phyloP scores from a whole-genome alignment of 1,139 yeast species.

The Zygotorulaspora mrakii region DNA sequence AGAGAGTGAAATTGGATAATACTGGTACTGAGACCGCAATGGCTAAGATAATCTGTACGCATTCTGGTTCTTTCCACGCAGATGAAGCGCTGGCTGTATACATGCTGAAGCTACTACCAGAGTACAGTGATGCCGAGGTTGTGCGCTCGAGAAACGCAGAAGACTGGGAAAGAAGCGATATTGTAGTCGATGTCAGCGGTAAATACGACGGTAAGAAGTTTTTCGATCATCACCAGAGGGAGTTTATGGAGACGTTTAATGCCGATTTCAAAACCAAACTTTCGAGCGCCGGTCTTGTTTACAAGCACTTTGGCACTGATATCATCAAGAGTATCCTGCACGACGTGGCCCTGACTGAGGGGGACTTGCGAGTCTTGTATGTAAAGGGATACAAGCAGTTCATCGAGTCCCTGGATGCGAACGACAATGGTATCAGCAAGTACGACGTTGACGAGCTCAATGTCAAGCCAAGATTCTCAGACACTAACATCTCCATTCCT shows the following conservation, averaged over 20 bases:
- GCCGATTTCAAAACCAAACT: conserved; percentile 65
- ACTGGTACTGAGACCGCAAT: conserved; percentile 10
- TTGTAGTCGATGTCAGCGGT: conserved; percentile 95
- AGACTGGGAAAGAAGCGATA: conserved; percentile 82
- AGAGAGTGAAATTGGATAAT: conserved; percentile 26
- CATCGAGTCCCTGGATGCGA: conserved; percentile 90
- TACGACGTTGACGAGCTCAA: conserved; percentile 49
- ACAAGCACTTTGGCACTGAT: conserved; percentile 87
- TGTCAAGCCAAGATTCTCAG: conserved; percentile 47
- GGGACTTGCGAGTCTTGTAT: conserved; percentile 59
- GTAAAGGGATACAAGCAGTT: conserved; percentile 77
- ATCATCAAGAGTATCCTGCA: conserved; percentile 51
- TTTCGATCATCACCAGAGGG: conserved; percentile 96
- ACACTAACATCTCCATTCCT: conserved; percentile 69
- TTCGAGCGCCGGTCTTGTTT: conserved; percentile 90
- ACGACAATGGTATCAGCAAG: conserved; percentile 87
- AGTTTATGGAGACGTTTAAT: conserved; percentile 63
- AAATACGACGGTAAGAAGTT: conserved; percentile 80
- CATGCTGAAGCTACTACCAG: conserved; percentile 72
- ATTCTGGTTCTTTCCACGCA: conserved; percentile 94
- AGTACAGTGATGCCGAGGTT: conserved; percentile 60
- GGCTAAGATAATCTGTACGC: conserved; percentile 68
- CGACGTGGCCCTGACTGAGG: conserved; percentile 37
- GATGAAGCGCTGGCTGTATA: conserved; percentile 96
- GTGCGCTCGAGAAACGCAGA: conserved; percentile 80